Base-by-base conservation (phyloP, 2,329 filamentous ascomycete genomes). In the Seiridium cupressi region DNA sequence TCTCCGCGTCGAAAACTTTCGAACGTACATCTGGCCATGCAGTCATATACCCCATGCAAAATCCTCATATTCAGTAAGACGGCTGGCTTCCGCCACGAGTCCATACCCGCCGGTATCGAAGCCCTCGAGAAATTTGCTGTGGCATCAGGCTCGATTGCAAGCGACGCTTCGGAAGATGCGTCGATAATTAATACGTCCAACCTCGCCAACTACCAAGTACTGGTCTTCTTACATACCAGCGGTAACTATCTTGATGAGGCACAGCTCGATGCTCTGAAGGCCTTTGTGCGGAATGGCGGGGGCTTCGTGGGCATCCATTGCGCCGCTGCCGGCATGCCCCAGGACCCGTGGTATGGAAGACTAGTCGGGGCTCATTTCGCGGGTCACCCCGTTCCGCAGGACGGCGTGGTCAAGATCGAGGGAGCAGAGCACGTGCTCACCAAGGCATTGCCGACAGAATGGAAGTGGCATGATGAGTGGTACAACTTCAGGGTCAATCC, bases 281-380 rank as follows among this genome's bases (percentile, higher is more conserved):
- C 42, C 3, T 76, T 72, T 46, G 69, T 78, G 34, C 65, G 63
- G 11, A 51, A 58, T 18, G 75, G 77, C 10, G 73, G 74, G 26
- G 75, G 76, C 2, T 66, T 78, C 44, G 75, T 79, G 0, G 77
- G 70, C 31, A 68, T 79, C n/a, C 77, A 80, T 62, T 74, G 72
- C 38, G 76, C 77, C 1, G 67, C 73, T 2, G 67, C 68, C 2
- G 76, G 69, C 8, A 69, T 79, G 65, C 63, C 63, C 11, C 68
- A 66, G 0, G 66, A 70, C 6, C 66, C 68, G 3, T 77, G 74
- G 72, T 79, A 78, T 60, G 73, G 70, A 13, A 64, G 65, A 4
- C 68, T 79, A 13, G 67, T 79, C 36, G 77, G 77, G 36, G 75
- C 68, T 10, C 69, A 72, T 1, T 79, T 79, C 46, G 68, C 71